phyloP scores from a whole-genome alignment of 179 eudicot genomes.

The Dionaea muscipula region DNA sequence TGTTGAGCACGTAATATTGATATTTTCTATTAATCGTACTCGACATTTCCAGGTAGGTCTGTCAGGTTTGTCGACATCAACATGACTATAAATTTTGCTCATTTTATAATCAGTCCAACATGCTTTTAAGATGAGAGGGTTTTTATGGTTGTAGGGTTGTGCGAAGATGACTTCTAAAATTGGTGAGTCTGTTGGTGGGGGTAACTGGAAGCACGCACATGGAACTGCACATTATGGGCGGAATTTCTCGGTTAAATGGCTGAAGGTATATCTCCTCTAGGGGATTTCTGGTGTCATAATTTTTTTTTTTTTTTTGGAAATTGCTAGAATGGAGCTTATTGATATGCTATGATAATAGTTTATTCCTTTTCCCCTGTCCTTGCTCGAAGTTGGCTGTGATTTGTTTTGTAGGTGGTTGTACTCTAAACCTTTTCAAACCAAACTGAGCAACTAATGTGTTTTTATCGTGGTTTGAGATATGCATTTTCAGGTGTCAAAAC shows the following conservation, averaged over 20 bases:
- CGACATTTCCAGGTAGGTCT: conserved; percentile 82
- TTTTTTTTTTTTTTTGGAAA: background rate
- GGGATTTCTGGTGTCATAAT: too few species aligned
- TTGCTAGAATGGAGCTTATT: background rate
- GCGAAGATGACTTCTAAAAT: conserved; percentile 95
- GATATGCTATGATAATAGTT: background rate
- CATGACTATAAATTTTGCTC: conserved; percentile 8
- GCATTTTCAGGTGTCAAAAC: too few species aligned
- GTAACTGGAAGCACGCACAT: conserved; percentile 97
- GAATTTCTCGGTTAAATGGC: conserved; percentile 91
- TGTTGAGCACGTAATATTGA: conserved; percentile 82
- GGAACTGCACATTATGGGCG: conserved; percentile 98
- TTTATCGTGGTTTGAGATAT: too few species aligned
- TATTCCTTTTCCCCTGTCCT: too few species aligned
- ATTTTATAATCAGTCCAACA: background rate
- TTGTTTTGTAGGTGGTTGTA: too few species aligned
- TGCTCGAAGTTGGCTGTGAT: too few species aligned
- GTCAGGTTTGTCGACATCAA: conserved; percentile 4
- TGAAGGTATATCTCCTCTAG: conserved; percentile 43
- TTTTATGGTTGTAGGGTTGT: conserved; percentile 56
- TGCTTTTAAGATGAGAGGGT: background rate
- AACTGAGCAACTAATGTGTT: too few species aligned
- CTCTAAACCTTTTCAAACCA: too few species aligned
- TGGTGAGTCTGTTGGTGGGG: conserved; percentile 83
- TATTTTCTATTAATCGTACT: conserved; percentile 93